Conservation (phyloP, 148 eudicot genomes). For the Bassia scoparia region DNA sequence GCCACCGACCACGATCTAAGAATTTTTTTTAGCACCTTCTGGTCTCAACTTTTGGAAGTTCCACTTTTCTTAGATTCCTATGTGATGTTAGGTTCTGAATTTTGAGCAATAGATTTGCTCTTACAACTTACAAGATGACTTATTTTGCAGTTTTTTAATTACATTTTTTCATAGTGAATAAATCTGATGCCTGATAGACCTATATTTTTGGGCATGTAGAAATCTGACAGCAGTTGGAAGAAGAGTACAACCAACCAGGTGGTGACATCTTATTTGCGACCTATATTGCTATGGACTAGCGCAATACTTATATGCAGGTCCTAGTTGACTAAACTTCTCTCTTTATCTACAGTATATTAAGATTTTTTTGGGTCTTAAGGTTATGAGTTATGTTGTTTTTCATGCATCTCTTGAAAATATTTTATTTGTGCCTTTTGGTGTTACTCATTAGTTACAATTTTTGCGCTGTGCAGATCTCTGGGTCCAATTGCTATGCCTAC, state of each 20-base stretch:
- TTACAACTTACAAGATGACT: not conserved
- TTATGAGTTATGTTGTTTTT: not conserved
- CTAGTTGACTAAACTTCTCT: slow-evolving; percentile 13
- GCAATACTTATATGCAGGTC: slow-evolving; percentile 85
- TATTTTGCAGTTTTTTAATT: slow-evolving; percentile 1
- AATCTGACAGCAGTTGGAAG: slow-evolving; percentile 69
- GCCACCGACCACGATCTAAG: too few relatives aligned
- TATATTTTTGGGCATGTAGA: slow-evolving; percentile 42
- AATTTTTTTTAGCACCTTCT: too few relatives aligned
- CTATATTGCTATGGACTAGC: slow-evolving; percentile 84
- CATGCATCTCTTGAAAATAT: not conserved
- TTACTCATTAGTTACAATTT: slow-evolving; percentile 12
- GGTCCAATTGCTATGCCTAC: slow-evolving; percentile 76
- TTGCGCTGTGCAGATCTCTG: slow-evolving; percentile 49
- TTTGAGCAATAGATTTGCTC: not conserved
- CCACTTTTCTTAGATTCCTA: too few relatives aligned
- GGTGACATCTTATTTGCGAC: slow-evolving; percentile 75
- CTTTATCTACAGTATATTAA: not conserved
- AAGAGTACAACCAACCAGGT: slow-evolving; percentile 71
- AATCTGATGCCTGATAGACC: slow-evolving; percentile 11
- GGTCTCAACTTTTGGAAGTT: too few relatives aligned
- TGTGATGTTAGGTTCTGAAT: too few relatives aligned
- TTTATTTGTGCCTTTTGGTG: not conserved
- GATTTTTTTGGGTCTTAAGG: slow-evolving; percentile 2
- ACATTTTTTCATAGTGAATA: not conserved